These are phyloP conservation scores for Hypoxylon sp. DNA, from an alignment of 2,329 filamentous ascomycete species.

Conservation along the genomic window DNA sequence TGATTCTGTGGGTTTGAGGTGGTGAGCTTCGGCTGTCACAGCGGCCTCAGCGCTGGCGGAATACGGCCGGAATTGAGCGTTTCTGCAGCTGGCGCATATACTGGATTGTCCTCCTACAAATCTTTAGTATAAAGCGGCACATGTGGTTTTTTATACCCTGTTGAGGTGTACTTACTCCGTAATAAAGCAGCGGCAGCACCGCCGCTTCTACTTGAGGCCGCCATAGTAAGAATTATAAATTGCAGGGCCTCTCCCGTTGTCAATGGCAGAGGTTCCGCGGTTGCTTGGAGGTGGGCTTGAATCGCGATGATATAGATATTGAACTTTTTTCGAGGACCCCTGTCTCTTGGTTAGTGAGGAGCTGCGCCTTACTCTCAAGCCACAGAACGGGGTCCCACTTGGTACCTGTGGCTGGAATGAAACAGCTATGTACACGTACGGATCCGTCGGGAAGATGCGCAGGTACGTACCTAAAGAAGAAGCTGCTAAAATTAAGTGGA, in stretches of 20 bases:
- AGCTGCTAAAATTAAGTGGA: neutral
- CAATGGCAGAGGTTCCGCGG: conserved; percentile 38
- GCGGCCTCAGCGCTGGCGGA: conserved; percentile 55
- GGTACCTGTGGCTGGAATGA: conserved; percentile 19
- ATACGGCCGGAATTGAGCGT: conserved; percentile 53
- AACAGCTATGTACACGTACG: neutral
- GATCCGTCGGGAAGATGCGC: conserved; percentile 16
- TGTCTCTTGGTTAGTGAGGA: conserved; percentile 22
- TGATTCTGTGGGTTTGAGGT: conserved; percentile 55
- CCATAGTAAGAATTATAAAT: conserved; percentile 59
- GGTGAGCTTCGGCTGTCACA: conserved; percentile 57
- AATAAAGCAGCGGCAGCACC: conserved; percentile 65
- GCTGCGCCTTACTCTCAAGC: conserved; percentile 21
- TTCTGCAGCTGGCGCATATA: conserved; percentile 57
- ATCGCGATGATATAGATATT: conserved; percentile 38
- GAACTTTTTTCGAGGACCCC: conserved; percentile 50
- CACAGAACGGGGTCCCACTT: conserved; percentile 15
- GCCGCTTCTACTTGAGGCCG: conserved; percentile 70
- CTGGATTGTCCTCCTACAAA: conserved; percentile 53
- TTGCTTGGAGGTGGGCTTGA: conserved; percentile 27
- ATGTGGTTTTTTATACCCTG: neutral
- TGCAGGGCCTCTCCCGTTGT: conserved; percentile 39
- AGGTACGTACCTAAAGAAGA: conserved; percentile 3
- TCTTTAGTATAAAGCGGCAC: conserved; percentile 51
- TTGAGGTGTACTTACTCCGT: conserved; percentile 61